Conservation (phyloP, 129 eudicot genomes). For the Arctium minus region DNA sequence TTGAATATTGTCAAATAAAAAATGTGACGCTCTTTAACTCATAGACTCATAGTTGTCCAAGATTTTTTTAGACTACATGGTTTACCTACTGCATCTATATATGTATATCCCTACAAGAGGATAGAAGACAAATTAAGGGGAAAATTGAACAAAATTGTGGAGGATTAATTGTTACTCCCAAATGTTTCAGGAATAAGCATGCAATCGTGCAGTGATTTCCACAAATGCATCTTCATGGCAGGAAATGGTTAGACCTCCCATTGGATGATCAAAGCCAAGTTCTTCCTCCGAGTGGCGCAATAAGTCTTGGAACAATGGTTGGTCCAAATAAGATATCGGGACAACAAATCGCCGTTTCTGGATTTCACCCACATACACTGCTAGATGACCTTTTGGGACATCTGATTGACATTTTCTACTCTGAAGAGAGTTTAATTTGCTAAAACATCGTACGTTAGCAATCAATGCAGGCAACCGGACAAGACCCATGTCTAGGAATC, state of each 20-base stretch:
- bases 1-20: not conserved
- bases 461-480: not conserved
- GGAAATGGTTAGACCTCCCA: slow-evolving; percentile 4
- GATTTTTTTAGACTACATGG: not conserved
- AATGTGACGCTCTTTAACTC: not conserved
- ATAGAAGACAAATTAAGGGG: not conserved
- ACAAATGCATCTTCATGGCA: slow-evolving; percentile 22
- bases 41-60: not conserved
- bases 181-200: not conserved
- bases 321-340: slow-evolving; percentile 15
- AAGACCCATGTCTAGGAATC: slow-evolving; percentile 6
- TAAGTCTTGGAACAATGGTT: slow-evolving; percentile 18
- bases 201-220: slow-evolving; percentile 10
- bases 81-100: not conserved
- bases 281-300: slow-evolving; percentile 16
- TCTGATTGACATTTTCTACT: slow-evolving; percentile 2
- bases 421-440: slow-evolving; percentile 7
- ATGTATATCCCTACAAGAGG: not conserved
- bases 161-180: not conserved
- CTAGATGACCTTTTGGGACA: slow-evolving; percentile 27
- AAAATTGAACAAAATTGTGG: slow-evolving; percentile 8
- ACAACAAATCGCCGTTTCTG: slow-evolving; percentile 14
- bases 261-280: slow-evolving; percentile 14
- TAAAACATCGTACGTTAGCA: slow-evolving; percentile 11
- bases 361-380: slow-evolving; percentile 19